A percentile compares a stretch with the other conserved stretches of the same genome.
phyloP scores from a whole-genome alignment of 495 filamentous ascomycete genomes.

The Cercophora newfieldiana region DNA sequence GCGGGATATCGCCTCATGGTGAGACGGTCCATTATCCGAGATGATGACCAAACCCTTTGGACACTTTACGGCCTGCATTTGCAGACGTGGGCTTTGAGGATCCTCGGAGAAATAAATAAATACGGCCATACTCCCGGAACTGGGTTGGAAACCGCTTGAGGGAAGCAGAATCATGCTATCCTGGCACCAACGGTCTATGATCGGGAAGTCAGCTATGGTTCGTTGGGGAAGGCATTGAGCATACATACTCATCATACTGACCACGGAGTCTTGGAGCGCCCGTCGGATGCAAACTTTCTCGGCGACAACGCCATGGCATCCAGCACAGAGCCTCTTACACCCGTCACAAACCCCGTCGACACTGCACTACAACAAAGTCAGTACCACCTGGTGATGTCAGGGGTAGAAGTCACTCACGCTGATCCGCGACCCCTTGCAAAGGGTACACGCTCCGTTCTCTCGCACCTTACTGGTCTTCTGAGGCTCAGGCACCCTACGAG shows the following conservation, averaged over 20 bases:
- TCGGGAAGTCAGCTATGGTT: background rate
- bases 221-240: background rate
- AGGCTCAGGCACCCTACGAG: slow-evolving; percentile 15
- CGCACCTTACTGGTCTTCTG: slow-evolving; percentile 30
- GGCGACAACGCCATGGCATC: background rate
- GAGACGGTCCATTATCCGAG: background rate
- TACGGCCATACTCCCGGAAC: background rate
- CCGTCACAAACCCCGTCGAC: background rate
- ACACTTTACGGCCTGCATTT: background rate
- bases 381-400: background rate
- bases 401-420: background rate
- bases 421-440: slow-evolving; percentile 11
- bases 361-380: background rate
- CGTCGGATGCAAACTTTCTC: slow-evolving; percentile 10
- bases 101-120: background rate
- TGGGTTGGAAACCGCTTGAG: background rate
- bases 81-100: background rate
- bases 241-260: background rate
- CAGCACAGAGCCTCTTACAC: background rate
- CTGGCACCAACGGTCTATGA: slow-evolving; percentile 20
- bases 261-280: background rate
- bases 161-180: background rate
- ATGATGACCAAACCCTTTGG: too few relatives aligned
- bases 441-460: slow-evolving; percentile 19
- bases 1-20: background rate